Evolutionary conservation across 108 stramenopile species (phyloP).

Genomic region (Fragilariopsis cylindrus): DNA sequence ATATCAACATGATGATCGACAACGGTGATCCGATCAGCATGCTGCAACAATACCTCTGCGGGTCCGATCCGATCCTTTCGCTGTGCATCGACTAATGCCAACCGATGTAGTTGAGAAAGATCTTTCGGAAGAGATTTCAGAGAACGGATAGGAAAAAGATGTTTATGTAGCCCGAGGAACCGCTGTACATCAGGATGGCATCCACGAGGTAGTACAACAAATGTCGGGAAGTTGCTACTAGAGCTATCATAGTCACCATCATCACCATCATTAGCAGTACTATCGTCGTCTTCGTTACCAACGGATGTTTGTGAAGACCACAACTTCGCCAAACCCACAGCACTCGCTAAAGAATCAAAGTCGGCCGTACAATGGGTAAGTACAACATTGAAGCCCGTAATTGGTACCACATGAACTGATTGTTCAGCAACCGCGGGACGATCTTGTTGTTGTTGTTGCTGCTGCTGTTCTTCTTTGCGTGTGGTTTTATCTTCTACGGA

Average conservation of each 20-base stretch:
- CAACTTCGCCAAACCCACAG: slow-evolving; percentile 82
- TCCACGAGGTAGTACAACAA: slow-evolving; percentile 91
- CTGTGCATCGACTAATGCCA: slow-evolving; percentile 92
- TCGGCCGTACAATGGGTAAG: slow-evolving; percentile 88
- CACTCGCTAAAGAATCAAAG: slow-evolving; percentile 84
- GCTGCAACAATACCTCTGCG: slow-evolving; percentile 67
- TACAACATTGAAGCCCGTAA: slow-evolving; percentile 75
- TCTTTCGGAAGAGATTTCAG: slow-evolving; percentile 72
- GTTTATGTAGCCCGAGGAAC: slow-evolving; percentile 89
- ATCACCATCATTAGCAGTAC: slow-evolving; percentile 26
- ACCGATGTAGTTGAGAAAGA: slow-evolving; percentile 67
- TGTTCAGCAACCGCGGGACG: slow-evolving; percentile 32
- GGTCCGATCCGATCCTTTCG: slow-evolving; percentile 87
- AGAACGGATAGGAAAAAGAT: slow-evolving; percentile 88
- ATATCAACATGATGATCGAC: slow-evolving; percentile 93
- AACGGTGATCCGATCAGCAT: slow-evolving; percentile 82
- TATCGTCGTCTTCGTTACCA: not conserved
- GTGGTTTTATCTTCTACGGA: not conserved
- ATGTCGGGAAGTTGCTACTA: slow-evolving; percentile 64
- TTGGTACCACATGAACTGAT: slow-evolving; percentile 36
- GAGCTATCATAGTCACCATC: slow-evolving; percentile 40
- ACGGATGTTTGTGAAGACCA: slow-evolving; percentile 46
- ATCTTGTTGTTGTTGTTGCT: not conserved
- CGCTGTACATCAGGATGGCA: slow-evolving; percentile 89
- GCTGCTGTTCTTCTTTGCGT: not conserved